A percentile compares a stretch with the other conserved stretches of the same genome.
These are phyloP conservation scores for Xylariaceae sp. DNA, from an alignment of 2,329 filamentous ascomycete species.

Conservation along the genomic window DNA sequence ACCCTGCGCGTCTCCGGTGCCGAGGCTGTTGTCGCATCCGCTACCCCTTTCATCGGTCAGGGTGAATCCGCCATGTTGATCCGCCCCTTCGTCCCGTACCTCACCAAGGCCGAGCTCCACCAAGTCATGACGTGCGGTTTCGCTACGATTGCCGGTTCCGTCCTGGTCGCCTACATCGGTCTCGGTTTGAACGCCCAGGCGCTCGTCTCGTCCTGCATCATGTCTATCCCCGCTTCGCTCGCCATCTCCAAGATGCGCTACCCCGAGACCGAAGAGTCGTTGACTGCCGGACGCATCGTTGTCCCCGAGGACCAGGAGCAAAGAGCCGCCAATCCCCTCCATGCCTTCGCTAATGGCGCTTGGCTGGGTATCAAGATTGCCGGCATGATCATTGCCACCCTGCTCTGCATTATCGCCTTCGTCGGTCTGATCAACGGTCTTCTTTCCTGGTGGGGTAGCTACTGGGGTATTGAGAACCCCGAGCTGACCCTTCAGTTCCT, in stretches of 20 bases:
- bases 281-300: slow-evolving; percentile 75
- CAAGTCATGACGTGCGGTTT: slow-evolving; percentile 92
- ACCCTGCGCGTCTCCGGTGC: slow-evolving; percentile 79
- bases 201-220: slow-evolving; percentile 85
- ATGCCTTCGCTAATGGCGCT: slow-evolving; percentile 68
- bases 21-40: slow-evolving; percentile 88
- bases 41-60: slow-evolving; percentile 90
- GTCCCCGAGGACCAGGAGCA: slow-evolving; percentile 75
- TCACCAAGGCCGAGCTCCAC: slow-evolving; percentile 83
- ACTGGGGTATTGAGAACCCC: slow-evolving; percentile 60
- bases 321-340: slow-evolving; percentile 70
- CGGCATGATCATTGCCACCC: slow-evolving; percentile 65
- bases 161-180: slow-evolving; percentile 78
- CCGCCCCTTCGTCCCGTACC: slow-evolving; percentile 75
- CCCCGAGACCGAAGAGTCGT: slow-evolving; percentile 79
- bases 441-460: slow-evolving; percentile 68
- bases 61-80: slow-evolving; percentile 93
- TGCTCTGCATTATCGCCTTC: slow-evolving; percentile 68
- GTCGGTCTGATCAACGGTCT: slow-evolving; percentile 62
- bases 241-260: slow-evolving; percentile 86
- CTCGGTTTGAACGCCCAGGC: slow-evolving; percentile 81
- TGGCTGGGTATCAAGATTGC: slow-evolving; percentile 73
- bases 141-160: slow-evolving; percentile 84
- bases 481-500: slow-evolving; percentile 64
- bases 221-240: slow-evolving; percentile 89